Conservation (phyloP, 306 rosid species). For the Medicago arabica region DNA sequence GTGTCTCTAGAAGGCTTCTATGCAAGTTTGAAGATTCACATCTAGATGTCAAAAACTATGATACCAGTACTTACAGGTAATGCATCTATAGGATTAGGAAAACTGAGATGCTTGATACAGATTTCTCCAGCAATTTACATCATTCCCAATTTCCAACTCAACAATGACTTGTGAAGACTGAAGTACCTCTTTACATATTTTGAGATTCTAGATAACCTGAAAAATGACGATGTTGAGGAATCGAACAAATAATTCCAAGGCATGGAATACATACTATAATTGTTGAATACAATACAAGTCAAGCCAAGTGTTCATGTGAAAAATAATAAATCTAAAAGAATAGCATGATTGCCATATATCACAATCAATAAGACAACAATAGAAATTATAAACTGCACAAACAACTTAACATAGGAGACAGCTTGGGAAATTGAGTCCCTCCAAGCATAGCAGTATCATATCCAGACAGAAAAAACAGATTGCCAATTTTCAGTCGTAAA, state of each 20-base stretch:
- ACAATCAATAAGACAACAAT: constrained; percentile 14
- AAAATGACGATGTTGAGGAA: constrained; percentile 18
- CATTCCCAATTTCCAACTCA: constrained; percentile 8
- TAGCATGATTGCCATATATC: constrained; percentile 8
- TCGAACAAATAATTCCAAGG: constrained; percentile 9
- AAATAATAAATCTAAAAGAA: not conserved
- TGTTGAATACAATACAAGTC: constrained; percentile 1
- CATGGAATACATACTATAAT: constrained; percentile 4
- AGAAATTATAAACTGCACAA: constrained; percentile 18
- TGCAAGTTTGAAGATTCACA: constrained; percentile 21
- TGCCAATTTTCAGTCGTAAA: constrained; percentile 10
- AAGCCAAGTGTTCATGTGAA: constrained; percentile 3
- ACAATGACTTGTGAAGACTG: constrained; percentile 5
- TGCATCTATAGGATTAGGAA: not conserved
- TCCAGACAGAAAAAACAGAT: constrained; percentile 6
- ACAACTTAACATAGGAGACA: not conserved
- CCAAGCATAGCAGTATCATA: not conserved
- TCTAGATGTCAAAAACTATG: not conserved
- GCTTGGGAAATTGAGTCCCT: constrained; percentile 19
- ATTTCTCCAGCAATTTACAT: not conserved
- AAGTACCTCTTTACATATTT: not conserved
- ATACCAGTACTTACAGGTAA: constrained; percentile 6
- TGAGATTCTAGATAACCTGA: constrained; percentile 32
- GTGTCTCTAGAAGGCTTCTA: constrained; percentile 4
- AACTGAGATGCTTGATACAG: constrained; percentile 7